A percentile compares a stretch with the other conserved stretches of the same genome.
phyloP scores from a whole-genome alignment of 352 stramenopile species.

The Thalassiosira mediterranea region DNA sequence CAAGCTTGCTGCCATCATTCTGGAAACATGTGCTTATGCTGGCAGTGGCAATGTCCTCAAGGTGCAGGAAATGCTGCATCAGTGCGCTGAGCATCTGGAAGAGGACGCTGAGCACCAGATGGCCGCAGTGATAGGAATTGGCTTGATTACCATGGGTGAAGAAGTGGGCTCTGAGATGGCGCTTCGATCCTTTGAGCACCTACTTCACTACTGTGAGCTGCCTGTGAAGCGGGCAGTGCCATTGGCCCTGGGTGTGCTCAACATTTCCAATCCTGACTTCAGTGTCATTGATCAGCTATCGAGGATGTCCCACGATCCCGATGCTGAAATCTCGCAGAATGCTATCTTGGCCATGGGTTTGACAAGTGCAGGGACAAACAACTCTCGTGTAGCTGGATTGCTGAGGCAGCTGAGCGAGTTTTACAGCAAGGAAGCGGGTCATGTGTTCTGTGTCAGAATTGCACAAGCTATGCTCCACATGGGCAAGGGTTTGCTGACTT shows the following conservation, averaged over 20 bases:
- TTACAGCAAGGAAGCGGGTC: conserved; percentile 96
- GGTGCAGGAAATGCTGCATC: conserved; percentile 96
- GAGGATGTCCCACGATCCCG: conserved; percentile 96
- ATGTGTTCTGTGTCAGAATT: conserved; percentile 98
- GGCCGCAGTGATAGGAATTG: conserved; percentile 96
- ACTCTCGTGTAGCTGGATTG: conserved; percentile 96
- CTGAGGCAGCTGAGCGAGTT: conserved; percentile 96
- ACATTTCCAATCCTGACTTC: conserved; percentile 98
- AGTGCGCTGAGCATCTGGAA: conserved; percentile 95
- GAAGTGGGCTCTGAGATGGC: conserved; percentile 96
- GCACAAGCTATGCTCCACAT: conserved; percentile 98
- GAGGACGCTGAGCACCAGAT: conserved; percentile 89
- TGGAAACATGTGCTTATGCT: conserved; percentile 98
- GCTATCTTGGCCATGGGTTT: conserved; percentile 97
- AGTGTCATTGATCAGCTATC: conserved; percentile 96
- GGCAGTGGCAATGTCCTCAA: conserved; percentile 98
- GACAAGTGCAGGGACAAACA: conserved; percentile 98
- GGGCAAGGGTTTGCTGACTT: conserved; percentile 98
- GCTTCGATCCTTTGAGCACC: conserved; percentile 97
- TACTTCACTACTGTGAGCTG: conserved; percentile 99
- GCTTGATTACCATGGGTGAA: conserved; percentile 97
- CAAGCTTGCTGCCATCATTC: conserved; percentile 94
- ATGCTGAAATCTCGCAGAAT: conserved; percentile 95
- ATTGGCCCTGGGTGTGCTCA: conserved; percentile 94
- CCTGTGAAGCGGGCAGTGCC: conserved; percentile 96